Evolutionary conservation across 306 rosid species (phyloP).

Genomic region (Lotus japonicus): DNA sequence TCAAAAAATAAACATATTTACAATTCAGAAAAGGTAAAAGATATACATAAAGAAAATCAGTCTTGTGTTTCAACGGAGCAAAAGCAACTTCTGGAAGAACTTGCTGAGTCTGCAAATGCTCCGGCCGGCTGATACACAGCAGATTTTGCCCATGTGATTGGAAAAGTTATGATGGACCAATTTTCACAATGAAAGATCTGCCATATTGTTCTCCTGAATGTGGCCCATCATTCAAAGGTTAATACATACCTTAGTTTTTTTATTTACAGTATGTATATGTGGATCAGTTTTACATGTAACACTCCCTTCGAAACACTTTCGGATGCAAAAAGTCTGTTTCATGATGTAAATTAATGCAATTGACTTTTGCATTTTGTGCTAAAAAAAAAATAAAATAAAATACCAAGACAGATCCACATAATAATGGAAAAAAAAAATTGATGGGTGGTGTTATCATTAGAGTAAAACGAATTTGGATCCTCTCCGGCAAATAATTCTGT

Average conservation of each 20-base stretch:
- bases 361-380: neutral
- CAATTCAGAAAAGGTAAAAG: too few relatives aligned
- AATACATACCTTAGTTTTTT: conserved; percentile 12
- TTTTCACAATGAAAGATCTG: conserved; percentile 14
- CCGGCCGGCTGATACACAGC: conserved; percentile 38
- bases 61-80: conserved; percentile 73
- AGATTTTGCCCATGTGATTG: conserved; percentile 11
- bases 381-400: too few relatives aligned
- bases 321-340: neutral
- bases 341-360: conserved; percentile 16
- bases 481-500: too few relatives aligned
- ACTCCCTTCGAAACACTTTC: neutral
- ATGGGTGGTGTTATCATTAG: too few relatives aligned
- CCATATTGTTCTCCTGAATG: conserved; percentile 6
- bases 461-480: too few relatives aligned
- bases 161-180: conserved; percentile 5
- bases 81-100: conserved; percentile 91
- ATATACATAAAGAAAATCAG: too few relatives aligned
- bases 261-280: neutral
- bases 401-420: too few relatives aligned
- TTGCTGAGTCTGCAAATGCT: conserved; percentile 65
- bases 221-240: neutral
- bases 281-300: conserved; percentile 9
- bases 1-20: too few relatives aligned
- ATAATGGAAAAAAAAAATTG: too few relatives aligned